Base-by-base conservation (phyloP, 2,329 filamentous ascomycete genomes). In the Eurotiales sp. region DNA sequence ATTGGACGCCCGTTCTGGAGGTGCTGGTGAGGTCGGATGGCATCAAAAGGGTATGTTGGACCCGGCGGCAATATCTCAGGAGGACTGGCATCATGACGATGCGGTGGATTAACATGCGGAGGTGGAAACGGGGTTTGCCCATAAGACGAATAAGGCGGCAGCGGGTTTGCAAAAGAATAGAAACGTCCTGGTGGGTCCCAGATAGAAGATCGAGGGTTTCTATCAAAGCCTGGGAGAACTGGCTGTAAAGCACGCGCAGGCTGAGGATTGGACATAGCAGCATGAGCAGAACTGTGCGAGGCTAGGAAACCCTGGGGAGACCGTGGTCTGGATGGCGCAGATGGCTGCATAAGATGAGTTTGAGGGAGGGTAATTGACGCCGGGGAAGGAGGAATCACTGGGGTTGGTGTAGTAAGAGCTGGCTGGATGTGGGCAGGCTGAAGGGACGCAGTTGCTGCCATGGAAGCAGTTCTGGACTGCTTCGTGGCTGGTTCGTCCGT, bases 401-500 rank as follows among this genome's bases (percentile, higher is more conserved):
- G 21, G 8, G 21, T 41, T 8, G 47, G 5, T 27, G 21, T 8
- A 10, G 22, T 27, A 8, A 30, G 15, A 30, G 53, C 53, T 27
- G 54, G 54, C 41, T 56, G 54, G 8, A 54, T 51, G 2, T 43
- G 34, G n/a, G 45, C 43, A 19, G 43, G 53, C 11, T 54, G 52
- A 11, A 54, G 8, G 29, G 46, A 37, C 15, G 44, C 21, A 30
- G 19, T 27, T 39, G 42, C 17, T 44, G 25, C 34, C 27, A 59
- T 44, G 10, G 53, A 25, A n/a, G 44, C 17, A 4, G 50, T 23
- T 17, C 40, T 45, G 29, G 40, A n/a, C 17, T 49, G 50, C n/a
- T 47, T 50, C 6, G 36, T 19, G 30, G 23, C 36, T 21, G 42
- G 8, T 3, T 27, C 42, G 15, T 46, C 32, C 22, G 15, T 46